These are phyloP conservation scores for Mangifera indica DNA, from an alignment of 345 rosid species.

Conservation along the genomic window DNA sequence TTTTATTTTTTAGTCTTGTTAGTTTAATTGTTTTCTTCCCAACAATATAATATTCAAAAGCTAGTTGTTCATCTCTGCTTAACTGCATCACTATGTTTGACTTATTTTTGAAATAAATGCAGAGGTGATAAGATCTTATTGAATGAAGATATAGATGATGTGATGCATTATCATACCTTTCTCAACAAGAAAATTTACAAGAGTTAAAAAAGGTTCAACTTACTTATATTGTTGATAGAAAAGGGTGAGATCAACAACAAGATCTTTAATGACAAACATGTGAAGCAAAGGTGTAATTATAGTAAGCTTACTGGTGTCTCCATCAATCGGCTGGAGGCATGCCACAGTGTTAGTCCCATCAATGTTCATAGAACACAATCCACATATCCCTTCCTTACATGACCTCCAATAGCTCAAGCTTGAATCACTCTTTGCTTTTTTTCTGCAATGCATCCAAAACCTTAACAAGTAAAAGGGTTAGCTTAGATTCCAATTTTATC, in stretches of 20 bases:
- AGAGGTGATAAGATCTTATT: too few relatives aligned
- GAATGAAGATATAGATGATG: too few relatives aligned
- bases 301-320: slow-evolving; percentile 42
- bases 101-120: too few relatives aligned
- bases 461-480: slow-evolving; percentile 19
- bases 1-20: too few relatives aligned
- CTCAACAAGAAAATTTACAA: too few relatives aligned
- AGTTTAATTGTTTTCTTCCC: too few relatives aligned
- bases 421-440: slow-evolving; percentile 65
- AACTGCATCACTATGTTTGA: too few relatives aligned
- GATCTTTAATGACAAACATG: slow-evolving; percentile 64
- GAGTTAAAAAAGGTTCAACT: not conserved
- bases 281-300: slow-evolving; percentile 67
- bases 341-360: slow-evolving; percentile 73
- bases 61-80: too few relatives aligned
- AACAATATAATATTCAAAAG: too few relatives aligned
- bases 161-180: too few relatives aligned
- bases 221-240: slow-evolving; percentile 68
- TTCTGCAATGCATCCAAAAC: slow-evolving; percentile 68
- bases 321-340: slow-evolving; percentile 55
- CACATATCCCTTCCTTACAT: slow-evolving; percentile 77
- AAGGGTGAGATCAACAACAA: slow-evolving; percentile 63
- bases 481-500: not conserved
- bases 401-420: slow-evolving; percentile 62
- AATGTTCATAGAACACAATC: slow-evolving; percentile 70